Evolutionary conservation across 345 rosid species (phyloP).

Genomic region (Mercurialis annua): DNA sequence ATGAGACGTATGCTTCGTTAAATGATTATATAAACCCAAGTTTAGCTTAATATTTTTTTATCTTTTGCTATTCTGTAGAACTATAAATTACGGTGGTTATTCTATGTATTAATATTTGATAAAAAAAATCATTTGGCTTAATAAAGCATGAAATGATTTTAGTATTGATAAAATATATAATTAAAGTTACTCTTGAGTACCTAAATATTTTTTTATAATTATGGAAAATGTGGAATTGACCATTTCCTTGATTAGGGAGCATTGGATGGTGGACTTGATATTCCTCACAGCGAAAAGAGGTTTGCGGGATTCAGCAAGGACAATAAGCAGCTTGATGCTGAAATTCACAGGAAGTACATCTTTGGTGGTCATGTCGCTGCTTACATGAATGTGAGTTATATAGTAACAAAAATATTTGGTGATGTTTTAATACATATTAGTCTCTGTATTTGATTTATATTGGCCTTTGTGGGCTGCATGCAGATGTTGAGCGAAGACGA

Average conservation of each 20-base stretch:
- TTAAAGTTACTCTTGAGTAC: too few species aligned
- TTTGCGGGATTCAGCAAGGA: slow-evolving; percentile 79
- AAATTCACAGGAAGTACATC: slow-evolving; percentile 73
- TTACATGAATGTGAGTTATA: slow-evolving; percentile 60
- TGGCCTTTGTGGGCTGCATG: neutral
- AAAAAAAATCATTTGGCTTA: too few species aligned
- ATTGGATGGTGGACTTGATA: slow-evolving; percentile 82
- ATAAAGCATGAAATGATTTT: too few species aligned
- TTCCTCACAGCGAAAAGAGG: slow-evolving; percentile 78
- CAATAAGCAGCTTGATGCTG: slow-evolving; percentile 69
- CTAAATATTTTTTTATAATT: too few species aligned
- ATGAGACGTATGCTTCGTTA: too few species aligned
- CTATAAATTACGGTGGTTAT: too few species aligned
- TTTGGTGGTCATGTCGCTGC: slow-evolving; percentile 74
- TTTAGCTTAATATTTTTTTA: too few species aligned
- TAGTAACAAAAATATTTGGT: neutral
- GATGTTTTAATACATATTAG: neutral
- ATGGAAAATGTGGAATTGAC: too few species aligned
- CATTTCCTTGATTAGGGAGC: slow-evolving; percentile 52
- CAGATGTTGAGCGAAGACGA: slow-evolving; percentile 62
- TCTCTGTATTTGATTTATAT: neutral
- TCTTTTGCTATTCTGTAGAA: too few species aligned
- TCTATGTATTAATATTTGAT: too few species aligned
- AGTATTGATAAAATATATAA: too few species aligned
- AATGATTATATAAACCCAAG: too few species aligned